Percentiles rank a stretch among this genome's conserved stretches.
These are phyloP conservation scores for Pistacia atlantica DNA, from an alignment of 345 rosid species.

Conservation along the genomic window DNA sequence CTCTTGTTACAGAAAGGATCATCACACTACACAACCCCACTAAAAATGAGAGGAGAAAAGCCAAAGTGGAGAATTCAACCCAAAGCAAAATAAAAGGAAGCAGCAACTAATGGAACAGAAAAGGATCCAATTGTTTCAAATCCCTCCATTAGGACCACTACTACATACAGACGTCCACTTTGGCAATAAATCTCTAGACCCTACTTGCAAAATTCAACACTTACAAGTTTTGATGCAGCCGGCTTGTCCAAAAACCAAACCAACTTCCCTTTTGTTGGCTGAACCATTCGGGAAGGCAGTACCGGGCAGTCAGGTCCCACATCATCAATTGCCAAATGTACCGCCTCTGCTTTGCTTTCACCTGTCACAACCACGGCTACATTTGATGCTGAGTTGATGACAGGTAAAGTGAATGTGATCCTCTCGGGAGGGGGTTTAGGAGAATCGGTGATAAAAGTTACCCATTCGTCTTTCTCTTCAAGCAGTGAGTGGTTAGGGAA, in stretches of 20 bases:
- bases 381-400: slow-evolving; percentile 83
- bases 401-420: slow-evolving; percentile 89
- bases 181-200: slow-evolving; percentile 20
- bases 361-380: slow-evolving; percentile 75
- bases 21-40: slow-evolving; percentile 35
- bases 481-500: slow-evolving; percentile 73
- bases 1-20: slow-evolving; percentile 36
- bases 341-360: slow-evolving; percentile 73
- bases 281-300: slow-evolving; percentile 69
- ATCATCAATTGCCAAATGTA: slow-evolving; percentile 63
- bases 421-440: slow-evolving; percentile 92
- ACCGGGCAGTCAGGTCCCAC: slow-evolving; percentile 38
- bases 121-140: slow-evolving; percentile 18
- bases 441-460: slow-evolving; percentile 68
- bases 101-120: slow-evolving; percentile 20
- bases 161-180: slow-evolving; percentile 36
- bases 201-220: slow-evolving; percentile 42
- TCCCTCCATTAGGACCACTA: slow-evolving; percentile 20
- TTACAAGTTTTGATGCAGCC: slow-evolving; percentile 70
- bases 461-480: slow-evolving; percentile 69
- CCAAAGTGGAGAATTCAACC: slow-evolving; percentile 37
- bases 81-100: slow-evolving; percentile 10
- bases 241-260: slow-evolving; percentile 86
- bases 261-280: slow-evolving; percentile 64
- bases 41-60: slow-evolving; percentile 17